phyloP scores from a whole-genome alignment of 2,329 filamentous ascomycete genomes.

The Fonsecaea multimorphosa region DNA sequence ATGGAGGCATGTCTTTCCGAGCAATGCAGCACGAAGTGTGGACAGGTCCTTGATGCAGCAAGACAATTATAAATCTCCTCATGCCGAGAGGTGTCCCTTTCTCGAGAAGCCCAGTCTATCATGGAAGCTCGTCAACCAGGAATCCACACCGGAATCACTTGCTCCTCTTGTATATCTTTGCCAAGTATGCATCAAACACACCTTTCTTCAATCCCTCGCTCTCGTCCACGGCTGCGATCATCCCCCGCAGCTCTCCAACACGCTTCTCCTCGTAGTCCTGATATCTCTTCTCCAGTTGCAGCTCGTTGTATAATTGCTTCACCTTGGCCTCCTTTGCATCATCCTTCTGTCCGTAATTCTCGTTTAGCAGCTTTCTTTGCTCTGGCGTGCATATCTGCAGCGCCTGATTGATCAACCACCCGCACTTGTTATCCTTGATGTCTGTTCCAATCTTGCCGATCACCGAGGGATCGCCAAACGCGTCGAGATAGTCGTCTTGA shows the following conservation, averaged over 20 bases:
- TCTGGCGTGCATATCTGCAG: slow-evolving; percentile 78
- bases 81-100: background rate
- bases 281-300: slow-evolving; percentile 83
- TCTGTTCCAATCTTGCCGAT: slow-evolving; percentile 99
- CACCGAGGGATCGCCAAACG: slow-evolving; percentile 87
- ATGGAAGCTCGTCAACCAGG: background rate
- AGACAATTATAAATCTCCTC: background rate
- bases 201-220: slow-evolving; percentile 85
- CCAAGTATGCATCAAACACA: slow-evolving; percentile 86
- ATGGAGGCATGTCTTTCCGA: slow-evolving; percentile 16
- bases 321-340: slow-evolving; percentile 78
- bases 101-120: background rate
- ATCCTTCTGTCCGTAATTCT: slow-evolving; percentile 95
- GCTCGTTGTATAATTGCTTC: slow-evolving; percentile 86
- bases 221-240: slow-evolving; percentile 84
- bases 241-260: slow-evolving; percentile 74
- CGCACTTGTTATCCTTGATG: slow-evolving; percentile 99
- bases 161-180: slow-evolving; percentile 98
- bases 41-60: slow-evolving; percentile 9
- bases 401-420: slow-evolving; percentile 96
- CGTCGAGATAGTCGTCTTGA: slow-evolving; percentile 98
- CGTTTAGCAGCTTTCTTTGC: slow-evolving; percentile 85
- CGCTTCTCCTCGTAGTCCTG: slow-evolving; percentile 87
- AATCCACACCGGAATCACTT: slow-evolving; percentile 64
- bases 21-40: slow-evolving; percentile 23